Percentiles rank a stretch among this genome's conserved stretches.
Conservation (phyloP, 1,284 basidiomycete species). For the Abortiporus biennis region DNA sequence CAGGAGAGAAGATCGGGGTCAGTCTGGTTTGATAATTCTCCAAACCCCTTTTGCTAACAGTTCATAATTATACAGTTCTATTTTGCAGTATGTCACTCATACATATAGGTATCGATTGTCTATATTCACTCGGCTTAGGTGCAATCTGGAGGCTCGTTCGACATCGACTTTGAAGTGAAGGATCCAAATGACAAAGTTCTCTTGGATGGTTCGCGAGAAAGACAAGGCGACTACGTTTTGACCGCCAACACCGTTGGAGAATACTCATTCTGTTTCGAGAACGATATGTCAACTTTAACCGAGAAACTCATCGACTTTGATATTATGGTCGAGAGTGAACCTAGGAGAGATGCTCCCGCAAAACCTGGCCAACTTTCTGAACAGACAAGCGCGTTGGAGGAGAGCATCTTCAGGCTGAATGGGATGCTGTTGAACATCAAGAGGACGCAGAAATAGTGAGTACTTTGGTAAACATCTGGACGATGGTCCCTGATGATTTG, state of each 20-base stretch:
- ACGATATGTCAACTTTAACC: slow-evolving; percentile 88
- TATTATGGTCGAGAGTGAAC: slow-evolving; percentile 96
- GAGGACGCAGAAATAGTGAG: slow-evolving; percentile 87
- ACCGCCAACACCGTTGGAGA: slow-evolving; percentile 93
- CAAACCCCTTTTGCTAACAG: not conserved
- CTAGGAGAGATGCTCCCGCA: slow-evolving; percentile 74
- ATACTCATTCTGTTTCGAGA: slow-evolving; percentile 98
- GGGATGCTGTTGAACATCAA: slow-evolving; percentile 84
- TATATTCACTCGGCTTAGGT: slow-evolving; percentile 43
- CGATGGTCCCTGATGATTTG: too few species aligned
- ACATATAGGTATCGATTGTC: slow-evolving; percentile 20
- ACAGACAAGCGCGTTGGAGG: slow-evolving; percentile 87
- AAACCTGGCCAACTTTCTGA: slow-evolving; percentile 83
- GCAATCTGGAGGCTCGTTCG: slow-evolving; percentile 95
- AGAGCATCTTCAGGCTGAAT: slow-evolving; percentile 87
- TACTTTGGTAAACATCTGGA: too few species aligned
- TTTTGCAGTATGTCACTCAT: slow-evolving; percentile 37
- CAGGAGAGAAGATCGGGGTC: slow-evolving; percentile 85
- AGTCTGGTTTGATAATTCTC: slow-evolving; percentile 23
- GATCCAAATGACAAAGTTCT: slow-evolving; percentile 86
- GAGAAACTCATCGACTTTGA: slow-evolving; percentile 95
- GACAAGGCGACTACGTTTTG: slow-evolving; percentile 95
- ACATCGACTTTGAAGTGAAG: slow-evolving; percentile 92
- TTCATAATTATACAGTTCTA: slow-evolving; percentile 42
- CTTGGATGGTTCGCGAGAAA: slow-evolving; percentile 81